Evolutionary conservation across 2,329 filamentous ascomycete species (phyloP).

Genomic region (Plenodomus biglobosus): DNA sequence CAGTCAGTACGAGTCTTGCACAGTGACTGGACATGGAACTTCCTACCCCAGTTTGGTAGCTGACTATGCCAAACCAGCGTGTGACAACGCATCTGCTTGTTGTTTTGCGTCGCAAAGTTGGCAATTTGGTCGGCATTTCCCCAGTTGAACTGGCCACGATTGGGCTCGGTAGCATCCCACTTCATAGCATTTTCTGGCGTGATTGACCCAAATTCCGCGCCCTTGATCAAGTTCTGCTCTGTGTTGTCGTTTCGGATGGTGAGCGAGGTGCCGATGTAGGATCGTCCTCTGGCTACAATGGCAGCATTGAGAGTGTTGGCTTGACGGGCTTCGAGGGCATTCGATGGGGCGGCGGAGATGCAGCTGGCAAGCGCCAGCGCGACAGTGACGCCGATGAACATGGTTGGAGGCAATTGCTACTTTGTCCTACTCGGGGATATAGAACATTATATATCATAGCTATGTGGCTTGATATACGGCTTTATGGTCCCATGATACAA

Average conservation of each 20-base stretch:
- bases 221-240: constrained; percentile 25
- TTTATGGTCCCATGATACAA: too few species aligned
- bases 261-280: constrained; percentile 41
- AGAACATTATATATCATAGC: too few species aligned
- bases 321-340: constrained; percentile 18
- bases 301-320: constrained; percentile 25
- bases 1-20: too few species aligned
- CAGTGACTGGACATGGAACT: too few species aligned
- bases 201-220: constrained; percentile 37
- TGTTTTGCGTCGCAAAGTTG: constrained; percentile 41
- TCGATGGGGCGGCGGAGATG: constrained; percentile 15
- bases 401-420: not conserved
- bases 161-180: constrained; percentile 45
- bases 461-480: constrained; percentile 1
- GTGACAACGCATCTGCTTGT: constrained; percentile 43
- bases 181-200: constrained; percentile 46
- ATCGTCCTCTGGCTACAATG: constrained; percentile 28
- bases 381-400: constrained; percentile 17
- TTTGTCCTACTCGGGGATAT: too few species aligned
- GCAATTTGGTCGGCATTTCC: constrained; percentile 38
- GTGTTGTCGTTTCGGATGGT: constrained; percentile 40
- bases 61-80: constrained; percentile 46
- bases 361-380: constrained; percentile 24
- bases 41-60: constrained; percentile 37
- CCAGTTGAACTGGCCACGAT: constrained; percentile 40